Evolutionary conservation across 2,329 filamentous ascomycete genomes (phyloP).

Genomic region (Paraconiothyrium sp.): DNA sequence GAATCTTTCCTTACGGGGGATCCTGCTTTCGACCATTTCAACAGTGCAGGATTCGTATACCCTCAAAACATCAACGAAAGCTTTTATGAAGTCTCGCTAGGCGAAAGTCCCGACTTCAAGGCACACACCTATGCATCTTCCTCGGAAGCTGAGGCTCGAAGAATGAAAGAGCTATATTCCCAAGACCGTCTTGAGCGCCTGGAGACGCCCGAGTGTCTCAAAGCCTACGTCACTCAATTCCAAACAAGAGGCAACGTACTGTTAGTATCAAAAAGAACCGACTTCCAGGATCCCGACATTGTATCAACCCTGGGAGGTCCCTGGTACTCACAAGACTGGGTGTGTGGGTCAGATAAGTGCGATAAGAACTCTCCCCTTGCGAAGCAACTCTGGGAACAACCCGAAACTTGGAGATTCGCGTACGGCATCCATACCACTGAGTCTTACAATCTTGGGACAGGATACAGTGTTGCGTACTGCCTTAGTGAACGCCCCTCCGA

Average conservation of each 20-base stretch:
- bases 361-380: not conserved
- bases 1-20: not conserved
- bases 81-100: no score
- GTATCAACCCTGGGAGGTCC: not conserved
- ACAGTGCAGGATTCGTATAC: no score
- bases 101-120: no score
- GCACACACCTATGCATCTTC: not conserved
- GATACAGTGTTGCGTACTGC: not conserved
- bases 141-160: not conserved
- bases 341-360: not conserved
- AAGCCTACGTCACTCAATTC: constrained; percentile 6
- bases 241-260: constrained; percentile 4
- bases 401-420: not conserved
- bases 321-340: not conserved
- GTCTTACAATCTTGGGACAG: not conserved
- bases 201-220: constrained; percentile 8
- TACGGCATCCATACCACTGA: not conserved
- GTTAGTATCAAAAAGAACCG: not conserved
- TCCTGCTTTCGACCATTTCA: no score
- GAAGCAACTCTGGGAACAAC: not conserved
- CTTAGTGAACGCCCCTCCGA: not conserved
- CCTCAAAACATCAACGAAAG: no score
- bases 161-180: not conserved
- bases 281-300: not conserved
- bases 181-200: not conserved